A percentile compares a stretch with the other conserved stretches of the same genome.
phyloP scores from a whole-genome alignment of 2,329 filamentous ascomycete genomes.

The Pezicula radicicola region DNA sequence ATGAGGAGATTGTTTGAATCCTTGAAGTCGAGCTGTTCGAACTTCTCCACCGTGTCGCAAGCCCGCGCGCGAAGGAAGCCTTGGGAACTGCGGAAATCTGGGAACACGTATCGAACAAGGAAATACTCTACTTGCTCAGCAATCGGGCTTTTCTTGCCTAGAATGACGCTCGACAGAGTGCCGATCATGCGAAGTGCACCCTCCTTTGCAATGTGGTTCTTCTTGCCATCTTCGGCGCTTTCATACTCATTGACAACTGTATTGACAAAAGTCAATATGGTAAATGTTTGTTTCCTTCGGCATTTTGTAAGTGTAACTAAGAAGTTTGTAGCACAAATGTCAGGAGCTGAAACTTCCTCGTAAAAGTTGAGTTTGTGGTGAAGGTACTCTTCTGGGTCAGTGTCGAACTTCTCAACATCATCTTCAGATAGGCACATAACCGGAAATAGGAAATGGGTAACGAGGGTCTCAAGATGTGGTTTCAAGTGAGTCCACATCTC shows the following conservation, averaged over 20 bases:
- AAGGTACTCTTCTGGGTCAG: constrained; percentile 93
- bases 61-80: constrained; percentile 92
- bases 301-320: constrained; percentile 91
- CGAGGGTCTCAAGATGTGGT: constrained; percentile 87
- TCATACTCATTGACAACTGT: constrained; percentile 93
- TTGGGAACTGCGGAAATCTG: constrained; percentile 89
- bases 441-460: constrained; percentile 93
- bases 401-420: constrained; percentile 89
- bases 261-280: constrained; percentile 93
- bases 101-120: constrained; percentile 96
- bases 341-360: constrained; percentile 92
- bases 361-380: constrained; percentile 98
- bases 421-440: constrained; percentile 90
- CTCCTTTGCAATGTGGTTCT: constrained; percentile 94
- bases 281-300: constrained; percentile 92
- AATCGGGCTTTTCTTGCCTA: constrained; percentile 97
- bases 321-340: constrained; percentile 96
- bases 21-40: constrained; percentile 95
- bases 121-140: constrained; percentile 98
- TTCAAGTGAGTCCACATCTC: constrained; percentile 94
- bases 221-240: constrained; percentile 76
- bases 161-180: constrained; percentile 86
- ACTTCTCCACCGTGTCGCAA: constrained; percentile 97
- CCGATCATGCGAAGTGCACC: constrained; percentile 97
- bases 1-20: constrained; percentile 92